Conservation (phyloP, 2,329 filamentous ascomycete species). For the Dothidotthia symphoricarpi region DNA sequence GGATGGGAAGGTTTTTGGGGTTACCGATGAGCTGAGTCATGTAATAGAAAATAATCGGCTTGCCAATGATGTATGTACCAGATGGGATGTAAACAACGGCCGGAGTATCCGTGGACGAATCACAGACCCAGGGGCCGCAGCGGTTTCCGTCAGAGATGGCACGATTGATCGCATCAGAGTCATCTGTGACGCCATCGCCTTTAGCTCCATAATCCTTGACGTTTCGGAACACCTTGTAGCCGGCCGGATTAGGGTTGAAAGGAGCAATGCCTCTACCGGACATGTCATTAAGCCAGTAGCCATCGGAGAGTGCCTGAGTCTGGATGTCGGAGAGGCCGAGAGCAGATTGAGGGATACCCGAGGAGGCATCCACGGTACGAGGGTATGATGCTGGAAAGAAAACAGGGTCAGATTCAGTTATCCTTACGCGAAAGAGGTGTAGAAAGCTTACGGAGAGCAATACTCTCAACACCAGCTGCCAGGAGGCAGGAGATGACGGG, state of each 20-base stretch:
- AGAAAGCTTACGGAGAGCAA: slow-evolving; percentile 14
- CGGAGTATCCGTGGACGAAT: slow-evolving; percentile 52
- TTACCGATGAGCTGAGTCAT: slow-evolving; percentile 63
- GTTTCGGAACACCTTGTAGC: slow-evolving; percentile 47
- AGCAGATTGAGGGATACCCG: slow-evolving; percentile 3
- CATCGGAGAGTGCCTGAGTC: slow-evolving; percentile 10
- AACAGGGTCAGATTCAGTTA: slow-evolving; percentile 3
- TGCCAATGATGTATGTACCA: slow-evolving; percentile 54
- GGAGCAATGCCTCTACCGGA: slow-evolving; percentile 45
- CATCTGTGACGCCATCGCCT: slow-evolving; percentile 39
- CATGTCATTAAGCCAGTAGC: slow-evolving; percentile 47
- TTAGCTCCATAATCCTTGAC: slow-evolving; percentile 48
- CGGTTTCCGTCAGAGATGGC: slow-evolving; percentile 47
- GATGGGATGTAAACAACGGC: slow-evolving; percentile 59
- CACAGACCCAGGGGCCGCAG: slow-evolving; percentile 46
- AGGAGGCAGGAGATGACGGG: slow-evolving; percentile 31
- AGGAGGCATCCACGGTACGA: slow-evolving; percentile 4
- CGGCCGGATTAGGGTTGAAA: slow-evolving; percentile 40
- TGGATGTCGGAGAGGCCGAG: neutral
- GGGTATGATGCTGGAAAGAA: slow-evolving; percentile 9
- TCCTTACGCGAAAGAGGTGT: neutral
- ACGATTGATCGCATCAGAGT: slow-evolving; percentile 57
- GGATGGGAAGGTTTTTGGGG: slow-evolving; percentile 54
- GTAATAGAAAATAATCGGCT: slow-evolving; percentile 62
- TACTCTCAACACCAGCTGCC: slow-evolving; percentile 25